These are phyloP conservation scores for Pelargonium citronellum DNA, from an alignment of 441 rosid species.

Conservation along the genomic window DNA sequence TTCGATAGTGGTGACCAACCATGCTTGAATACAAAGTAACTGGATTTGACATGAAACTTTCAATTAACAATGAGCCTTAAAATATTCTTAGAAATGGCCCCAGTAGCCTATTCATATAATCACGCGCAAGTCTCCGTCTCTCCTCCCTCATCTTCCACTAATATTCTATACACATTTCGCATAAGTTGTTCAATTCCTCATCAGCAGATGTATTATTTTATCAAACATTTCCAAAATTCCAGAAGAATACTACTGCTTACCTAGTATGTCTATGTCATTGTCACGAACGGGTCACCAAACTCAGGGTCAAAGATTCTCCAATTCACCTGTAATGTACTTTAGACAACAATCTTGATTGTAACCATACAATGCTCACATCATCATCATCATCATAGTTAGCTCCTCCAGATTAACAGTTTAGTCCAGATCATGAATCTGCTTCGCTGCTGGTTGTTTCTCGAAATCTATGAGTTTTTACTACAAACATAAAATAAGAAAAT, in stretches of 20 bases:
- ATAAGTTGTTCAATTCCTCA: slow-evolving; percentile 5
- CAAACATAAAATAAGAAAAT: neutral
- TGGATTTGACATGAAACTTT: slow-evolving; percentile 3
- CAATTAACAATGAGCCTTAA: neutral
- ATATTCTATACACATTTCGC: neutral
- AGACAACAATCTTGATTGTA: neutral
- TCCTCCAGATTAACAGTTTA: neutral
- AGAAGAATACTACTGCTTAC: slow-evolving; percentile 6
- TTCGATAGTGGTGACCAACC: neutral
- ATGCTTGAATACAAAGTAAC: slow-evolving; percentile 7
- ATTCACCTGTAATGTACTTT: neutral
- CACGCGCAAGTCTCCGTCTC: neutral
- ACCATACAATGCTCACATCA: neutral
- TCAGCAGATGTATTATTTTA: neutral
- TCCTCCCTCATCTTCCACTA: neutral
- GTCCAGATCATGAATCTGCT: slow-evolving; percentile 2
- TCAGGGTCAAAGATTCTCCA: neutral
- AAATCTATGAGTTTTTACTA: neutral
- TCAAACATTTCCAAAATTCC: neutral
- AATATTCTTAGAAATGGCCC: neutral
- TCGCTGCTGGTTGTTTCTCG: too few relatives aligned
- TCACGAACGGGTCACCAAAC: neutral
- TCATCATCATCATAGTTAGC: neutral
- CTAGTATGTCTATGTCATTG: neutral
- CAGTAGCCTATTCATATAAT: neutral